Base-by-base conservation (phyloP, 1,284 basidiomycete genomes). In the Naganishia albida region DNA sequence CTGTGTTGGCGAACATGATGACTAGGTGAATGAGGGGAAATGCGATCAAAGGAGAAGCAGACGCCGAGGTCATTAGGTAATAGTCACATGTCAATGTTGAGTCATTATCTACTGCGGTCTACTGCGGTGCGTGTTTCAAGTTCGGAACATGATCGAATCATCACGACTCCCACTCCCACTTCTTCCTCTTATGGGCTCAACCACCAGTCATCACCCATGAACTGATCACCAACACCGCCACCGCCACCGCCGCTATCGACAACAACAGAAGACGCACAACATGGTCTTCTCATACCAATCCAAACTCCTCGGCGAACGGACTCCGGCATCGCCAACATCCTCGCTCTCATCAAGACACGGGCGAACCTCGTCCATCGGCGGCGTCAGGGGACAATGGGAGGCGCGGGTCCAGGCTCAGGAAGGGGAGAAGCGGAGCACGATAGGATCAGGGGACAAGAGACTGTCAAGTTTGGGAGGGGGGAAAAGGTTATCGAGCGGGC, bases 1-100 rank as follows among this genome's bases (percentile, higher is more conserved):
- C 76, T 42, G 82, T 79, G 66, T 81, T 73, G 2, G 81, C 75
- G 72, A 89, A 85, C 34, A 63, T 39, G 15, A 2, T 18, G 18
- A 30, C n/a, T n/a, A n/a, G 3, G 16, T 6, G 39, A 30, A n/a
- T n/a, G 16, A 16, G 13, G 23, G 2, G 54, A 43, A 8, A 23
- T 28, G 20, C 2, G 30, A 26, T 15, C n/a, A n/a, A 18, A 39
- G 18, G 51, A 39, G 49, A 6, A 12, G 23, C 20, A 20, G 46
- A n/a, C n/a, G n/a, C n/a, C n/a, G 20, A 53, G 30, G 34, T 53
- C 18, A 53, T 53, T 53, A 53, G 28, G 28, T 53, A 53, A 53
- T 51, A 30, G 46, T 48, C 46, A 48, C 46, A 20, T 48, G 46
- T 12, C n/a, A 7, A 48, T 48, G 46, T 48, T 48, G 46, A 48